phyloP scores from a whole-genome alignment of 306 rosid species.

The Trifolium fragiferum region DNA sequence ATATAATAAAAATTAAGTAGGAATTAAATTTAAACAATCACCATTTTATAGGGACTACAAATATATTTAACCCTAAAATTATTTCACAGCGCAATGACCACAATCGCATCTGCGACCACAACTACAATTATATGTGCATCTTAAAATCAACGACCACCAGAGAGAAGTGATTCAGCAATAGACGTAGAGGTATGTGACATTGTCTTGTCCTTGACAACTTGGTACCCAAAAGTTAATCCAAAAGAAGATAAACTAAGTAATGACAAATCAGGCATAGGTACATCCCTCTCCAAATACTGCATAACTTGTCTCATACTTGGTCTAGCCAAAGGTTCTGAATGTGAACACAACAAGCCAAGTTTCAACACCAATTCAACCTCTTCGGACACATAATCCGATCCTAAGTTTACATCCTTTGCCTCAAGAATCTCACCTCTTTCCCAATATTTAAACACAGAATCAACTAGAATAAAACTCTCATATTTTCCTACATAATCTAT shows the following conservation, averaged over 20 bases:
- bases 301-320: conserved; percentile 65
- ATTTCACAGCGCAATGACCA: too few relatives aligned
- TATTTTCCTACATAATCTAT: conserved; percentile 37
- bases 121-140: too few relatives aligned
- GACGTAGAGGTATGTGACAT: conserved; percentile 36
- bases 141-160: conserved; percentile 56
- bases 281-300: conserved; percentile 53
- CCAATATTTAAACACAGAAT: conserved; percentile 54
- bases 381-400: conserved; percentile 35
- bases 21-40: too few relatives aligned
- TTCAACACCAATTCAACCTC: conserved; percentile 58
- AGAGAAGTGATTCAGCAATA: conserved; percentile 52
- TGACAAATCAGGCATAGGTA: conserved; percentile 41
- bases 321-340: conserved; percentile 49
- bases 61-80: too few relatives aligned
- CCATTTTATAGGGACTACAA: too few relatives aligned
- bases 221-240: conserved; percentile 42
- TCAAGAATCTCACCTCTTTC: conserved; percentile 48
- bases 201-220: conserved; percentile 7
- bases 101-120: too few relatives aligned
- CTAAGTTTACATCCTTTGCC: conserved; percentile 55
- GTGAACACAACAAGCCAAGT: conserved; percentile 60
- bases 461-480: conserved; percentile 54
- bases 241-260: conserved; percentile 36
- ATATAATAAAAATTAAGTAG: too few relatives aligned